Evolutionary conservation across 1,139 yeast species (phyloP).

Genomic region (Scheffersomyces cryptocercus): DNA sequence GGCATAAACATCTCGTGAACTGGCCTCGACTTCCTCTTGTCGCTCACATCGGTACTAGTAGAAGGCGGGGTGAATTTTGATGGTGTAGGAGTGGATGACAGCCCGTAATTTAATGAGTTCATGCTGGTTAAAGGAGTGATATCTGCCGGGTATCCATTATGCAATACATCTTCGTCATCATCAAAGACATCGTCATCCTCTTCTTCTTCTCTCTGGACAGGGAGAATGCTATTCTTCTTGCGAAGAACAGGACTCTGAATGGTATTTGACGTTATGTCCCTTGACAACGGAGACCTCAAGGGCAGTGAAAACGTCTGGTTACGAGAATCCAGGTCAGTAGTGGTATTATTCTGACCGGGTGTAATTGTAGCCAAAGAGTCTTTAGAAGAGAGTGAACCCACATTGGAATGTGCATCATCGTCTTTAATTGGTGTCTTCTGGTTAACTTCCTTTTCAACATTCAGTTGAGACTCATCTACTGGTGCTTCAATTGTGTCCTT

Average conservation of each 20-base stretch:
- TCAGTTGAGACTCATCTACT: no score
- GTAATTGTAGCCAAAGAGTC: neutral
- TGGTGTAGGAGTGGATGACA: constrained; percentile 5
- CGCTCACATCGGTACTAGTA: constrained; percentile 6
- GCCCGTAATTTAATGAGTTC: constrained; percentile 29
- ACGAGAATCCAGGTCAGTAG: no score
- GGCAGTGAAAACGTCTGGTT: no score
- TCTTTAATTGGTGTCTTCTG: no score
- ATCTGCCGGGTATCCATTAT: constrained; percentile 6
- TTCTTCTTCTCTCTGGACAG: constrained; percentile 11
- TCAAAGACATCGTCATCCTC: constrained; percentile 8
- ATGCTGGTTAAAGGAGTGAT: constrained; percentile 43
- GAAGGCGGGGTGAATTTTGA: constrained; percentile 4
- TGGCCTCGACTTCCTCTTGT: constrained; percentile 33
- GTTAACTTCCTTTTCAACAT: no score
- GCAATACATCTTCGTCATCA: constrained; percentile 3
- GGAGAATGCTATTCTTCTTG: no score
- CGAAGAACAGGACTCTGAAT: no score
- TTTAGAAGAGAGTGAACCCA: neutral
- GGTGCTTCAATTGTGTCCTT: no score
- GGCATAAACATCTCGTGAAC: constrained; percentile 50
- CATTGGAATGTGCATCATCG: no score
- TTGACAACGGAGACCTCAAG: no score
- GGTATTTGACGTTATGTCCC: no score
- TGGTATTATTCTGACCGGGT: neutral